Evolutionary conservation across 2,329 filamentous ascomycete genomes (phyloP), one percentile per base, ranked within the genome.

Genomic region (Xylariaceae sp.): DNA sequence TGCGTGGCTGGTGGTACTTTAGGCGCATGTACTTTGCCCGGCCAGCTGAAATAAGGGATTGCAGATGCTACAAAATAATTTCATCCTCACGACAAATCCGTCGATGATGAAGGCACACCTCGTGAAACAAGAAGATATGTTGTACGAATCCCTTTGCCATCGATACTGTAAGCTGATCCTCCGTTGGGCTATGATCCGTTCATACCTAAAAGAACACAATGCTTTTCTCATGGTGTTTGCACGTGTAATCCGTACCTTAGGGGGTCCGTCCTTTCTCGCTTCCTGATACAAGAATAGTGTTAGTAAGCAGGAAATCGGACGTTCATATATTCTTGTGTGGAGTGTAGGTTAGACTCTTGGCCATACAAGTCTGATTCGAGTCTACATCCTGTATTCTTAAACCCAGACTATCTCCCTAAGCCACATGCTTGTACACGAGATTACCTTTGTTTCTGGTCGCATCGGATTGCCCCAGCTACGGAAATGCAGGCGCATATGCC

Each of bases 401-500:
- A 42, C 3, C 7, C 11, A 42, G 37, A 13, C 37, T 42, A 42
- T 42, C 11, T 13, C 37, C 13, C 9, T 42, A 42, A 1, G 8
- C 9, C 37, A 42, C 11, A 42, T 42, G 37, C 37, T 42, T 42
- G 8, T 42, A 42, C 6, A 39, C 3, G 37, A 8, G 37, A 30
- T 30, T 30, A 42, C 37, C 37, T 42, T 34, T 53, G 10, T 7
- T 11, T 17, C 35, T 4, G 9, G 51, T 39, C 39, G 34, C 37
- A 17, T 54, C 39, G 37, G 37, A 11, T 8, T 39, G 17, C 17
- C 17, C 17, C 37, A 42, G 37, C 10, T 48, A 44, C 42, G 23
- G 42, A 42, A 55, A 39, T 53, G 54, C 57, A 57, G 60, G 17
- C 55, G 42, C 39, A 42, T 59, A 49, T 61, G 47, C 62, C 62